Base-by-base conservation (phyloP, 768 basidiomycete genomes). In the Tylopilus vinaceipallidus region DNA sequence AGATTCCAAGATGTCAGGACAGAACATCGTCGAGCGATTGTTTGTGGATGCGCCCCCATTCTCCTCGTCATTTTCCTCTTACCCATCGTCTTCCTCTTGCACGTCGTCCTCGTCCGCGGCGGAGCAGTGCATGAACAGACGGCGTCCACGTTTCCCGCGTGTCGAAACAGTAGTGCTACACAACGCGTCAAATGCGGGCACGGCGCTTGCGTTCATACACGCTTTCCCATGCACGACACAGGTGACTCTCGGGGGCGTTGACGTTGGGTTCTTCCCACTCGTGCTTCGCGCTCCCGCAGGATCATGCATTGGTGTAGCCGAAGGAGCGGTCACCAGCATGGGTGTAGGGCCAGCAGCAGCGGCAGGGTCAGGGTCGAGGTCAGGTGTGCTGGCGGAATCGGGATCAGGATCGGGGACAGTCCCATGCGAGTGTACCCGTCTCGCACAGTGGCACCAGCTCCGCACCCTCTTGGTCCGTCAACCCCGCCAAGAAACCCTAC, bases 161-260 rank as follows among this genome's bases (percentile, higher is more conserved):
- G 67, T 66, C 1, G 60, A 65, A 40, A 64, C 57, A 16, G 23
- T 66, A 4, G 62, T 66, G 2, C 33, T 66, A 3, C 52, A 67
- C 14, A 66, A 66, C 9, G 57, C 54, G 1, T 64, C 59, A 7
- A 68, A 45, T 19, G 51, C 57, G 11, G 54, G 50, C 4, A 56
- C 64, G 0, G 62, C 65, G 13, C 42, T 57, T 3, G 45, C 60
- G 0, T 67, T 66, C 42, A 55, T 66, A 33, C 57, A 57, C 1
- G 65, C 67, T 7, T 66, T 66, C n/a, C 65, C 65, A 8, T 46
- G 23, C 7, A 43, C 51, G 20, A 51, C 52, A 1, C 52, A 58
- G 16, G 56, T 47, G 19, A 66, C 52, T 13, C 53, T 68, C 6
- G 62, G 64, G 2, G 59, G 67, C 4, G 45, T 60, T 12, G 64